phyloP scores from a whole-genome alignment of 164 flowering plant species.

The Chloranthus sessilifolius region DNA sequence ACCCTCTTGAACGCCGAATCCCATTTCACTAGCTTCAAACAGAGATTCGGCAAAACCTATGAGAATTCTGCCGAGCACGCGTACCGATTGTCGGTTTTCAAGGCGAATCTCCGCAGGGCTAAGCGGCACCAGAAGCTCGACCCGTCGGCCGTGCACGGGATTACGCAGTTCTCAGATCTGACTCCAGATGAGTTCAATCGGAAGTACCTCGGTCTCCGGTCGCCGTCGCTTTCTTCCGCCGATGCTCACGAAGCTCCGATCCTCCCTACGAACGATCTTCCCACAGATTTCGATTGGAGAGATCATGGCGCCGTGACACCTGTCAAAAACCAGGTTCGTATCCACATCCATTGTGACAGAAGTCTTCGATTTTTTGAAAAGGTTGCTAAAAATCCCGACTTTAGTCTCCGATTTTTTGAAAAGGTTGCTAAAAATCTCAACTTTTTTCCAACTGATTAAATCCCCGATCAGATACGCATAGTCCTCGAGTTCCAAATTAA shows the following conservation, averaged over 20 bases:
- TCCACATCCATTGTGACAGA: too few species aligned
- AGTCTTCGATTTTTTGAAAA: too few species aligned
- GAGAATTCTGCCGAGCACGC: slow-evolving; percentile 72
- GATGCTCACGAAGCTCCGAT: slow-evolving; percentile 75
- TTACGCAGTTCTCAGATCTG: slow-evolving; percentile 85
- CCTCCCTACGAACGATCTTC: slow-evolving; percentile 77
- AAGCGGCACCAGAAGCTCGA: slow-evolving; percentile 68
- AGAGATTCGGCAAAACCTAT: slow-evolving; percentile 54
- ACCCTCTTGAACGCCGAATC: slow-evolving; percentile 48
- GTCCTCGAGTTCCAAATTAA: too few species aligned
- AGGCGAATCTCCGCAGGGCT: slow-evolving; percentile 73
- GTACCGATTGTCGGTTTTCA: slow-evolving; percentile 58
- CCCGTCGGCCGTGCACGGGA: slow-evolving; percentile 84
- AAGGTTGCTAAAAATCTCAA: too few species aligned
- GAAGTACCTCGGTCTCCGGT: slow-evolving; percentile 47
- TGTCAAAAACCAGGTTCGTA: slow-evolving; percentile 83
- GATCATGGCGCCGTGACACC: slow-evolving; percentile 81
- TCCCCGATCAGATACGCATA: too few species aligned
- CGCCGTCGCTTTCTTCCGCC: slow-evolving; percentile 35
- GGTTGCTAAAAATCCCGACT: too few species aligned
- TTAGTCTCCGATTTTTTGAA: too few species aligned
- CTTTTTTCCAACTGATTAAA: too few species aligned
- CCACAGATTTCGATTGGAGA: slow-evolving; percentile 85
- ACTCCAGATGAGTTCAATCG: slow-evolving; percentile 71
- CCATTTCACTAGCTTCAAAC: slow-evolving; percentile 62